Conservation (phyloP, 768 basidiomycete species). For the Panaeolus cyanescens region DNA sequence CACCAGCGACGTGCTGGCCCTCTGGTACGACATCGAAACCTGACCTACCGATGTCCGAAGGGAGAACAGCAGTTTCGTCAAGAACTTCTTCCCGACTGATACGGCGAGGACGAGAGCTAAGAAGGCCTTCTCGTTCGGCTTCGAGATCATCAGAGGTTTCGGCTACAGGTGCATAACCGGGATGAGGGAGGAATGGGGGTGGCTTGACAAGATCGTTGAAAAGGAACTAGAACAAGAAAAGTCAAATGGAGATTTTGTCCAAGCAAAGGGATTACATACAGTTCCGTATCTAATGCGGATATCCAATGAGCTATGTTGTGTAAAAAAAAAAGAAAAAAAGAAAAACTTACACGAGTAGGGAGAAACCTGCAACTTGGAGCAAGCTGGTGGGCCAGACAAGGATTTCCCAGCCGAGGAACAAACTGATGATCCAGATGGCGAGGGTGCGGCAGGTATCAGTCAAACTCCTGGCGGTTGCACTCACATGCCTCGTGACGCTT, state of each 20-base stretch:
- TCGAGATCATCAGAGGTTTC: slow-evolving; percentile 42
- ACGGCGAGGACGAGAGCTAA: slow-evolving; percentile 30
- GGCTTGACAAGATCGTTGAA: slow-evolving; percentile 82
- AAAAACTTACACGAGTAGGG: slow-evolving; percentile 78
- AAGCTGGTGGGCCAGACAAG: slow-evolving; percentile 81
- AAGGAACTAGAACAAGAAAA: slow-evolving; percentile 57
- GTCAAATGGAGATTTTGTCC: slow-evolving; percentile 10
- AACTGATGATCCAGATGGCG: slow-evolving; percentile 92
- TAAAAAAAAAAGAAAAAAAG: background rate
- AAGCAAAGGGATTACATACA: slow-evolving; percentile 40
- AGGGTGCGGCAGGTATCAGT: slow-evolving; percentile 96
- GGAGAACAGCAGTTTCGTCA: slow-evolving; percentile 83
- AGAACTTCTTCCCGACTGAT: slow-evolving; percentile 27
- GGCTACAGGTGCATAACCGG: slow-evolving; percentile 31
- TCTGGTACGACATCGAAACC: slow-evolving; percentile 83
- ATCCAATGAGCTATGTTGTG: slow-evolving; percentile 9
- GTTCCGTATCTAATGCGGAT: slow-evolving; percentile 73
- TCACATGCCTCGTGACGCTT: slow-evolving; percentile 90
- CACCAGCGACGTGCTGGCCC: slow-evolving; percentile 36
- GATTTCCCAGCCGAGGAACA: slow-evolving; percentile 89
- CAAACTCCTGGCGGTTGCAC: slow-evolving; percentile 88
- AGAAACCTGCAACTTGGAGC: slow-evolving; percentile 84
- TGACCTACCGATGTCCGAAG: slow-evolving; percentile 77
- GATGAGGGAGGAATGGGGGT: slow-evolving; percentile 64
- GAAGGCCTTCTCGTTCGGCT: slow-evolving; percentile 59